Evolutionary conservation across 2,329 filamentous ascomycete genomes (phyloP).

Genomic region (Didymellaceae sp.): DNA sequence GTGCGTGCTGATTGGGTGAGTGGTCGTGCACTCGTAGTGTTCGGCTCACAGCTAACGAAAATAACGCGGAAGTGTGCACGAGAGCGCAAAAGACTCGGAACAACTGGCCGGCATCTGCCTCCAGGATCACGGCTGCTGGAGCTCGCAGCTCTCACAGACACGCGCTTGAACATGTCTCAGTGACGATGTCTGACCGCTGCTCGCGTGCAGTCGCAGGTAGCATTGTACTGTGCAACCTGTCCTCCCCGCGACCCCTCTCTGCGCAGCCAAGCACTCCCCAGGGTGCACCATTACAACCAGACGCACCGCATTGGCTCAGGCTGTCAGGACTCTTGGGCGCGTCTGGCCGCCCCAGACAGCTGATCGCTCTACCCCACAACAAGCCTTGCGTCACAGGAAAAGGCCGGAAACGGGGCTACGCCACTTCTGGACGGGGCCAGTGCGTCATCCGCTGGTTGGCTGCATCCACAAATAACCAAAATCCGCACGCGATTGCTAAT

Average conservation of each 20-base stretch:
- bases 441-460: conserved; percentile 28
- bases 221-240: conserved; percentile 7
- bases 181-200: not conserved
- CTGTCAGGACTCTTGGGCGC: conserved; percentile 13
- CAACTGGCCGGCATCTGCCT: conserved; percentile 26
- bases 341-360: conserved; percentile 20
- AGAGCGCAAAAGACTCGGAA: conserved; percentile 30
- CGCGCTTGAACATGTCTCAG: conserved; percentile 15
- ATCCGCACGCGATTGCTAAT: conserved; percentile 19
- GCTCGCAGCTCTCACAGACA: conserved; percentile 6
- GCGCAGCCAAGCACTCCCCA: conserved; percentile 12
- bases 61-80: conserved; percentile 35
- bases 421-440: conserved; percentile 14
- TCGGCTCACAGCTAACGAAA: conserved; percentile 37
- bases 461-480: conserved; percentile 13
- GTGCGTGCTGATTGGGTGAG: conserved; percentile 34
- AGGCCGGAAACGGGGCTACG: conserved; percentile 27
- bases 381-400: conserved; percentile 24
- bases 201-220: conserved; percentile 3
- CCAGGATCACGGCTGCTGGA: conserved; percentile 12
- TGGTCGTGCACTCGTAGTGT: conserved; percentile 23
- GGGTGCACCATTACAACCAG: conserved; percentile 11
- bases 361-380: conserved; percentile 20
- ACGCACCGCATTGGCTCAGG: conserved; percentile 15
- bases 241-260: conserved; percentile 7